These are phyloP conservation scores for Aspergillus fischeri DNA, from an alignment of 2,329 filamentous ascomycete species.

Conservation along the genomic window DNA sequence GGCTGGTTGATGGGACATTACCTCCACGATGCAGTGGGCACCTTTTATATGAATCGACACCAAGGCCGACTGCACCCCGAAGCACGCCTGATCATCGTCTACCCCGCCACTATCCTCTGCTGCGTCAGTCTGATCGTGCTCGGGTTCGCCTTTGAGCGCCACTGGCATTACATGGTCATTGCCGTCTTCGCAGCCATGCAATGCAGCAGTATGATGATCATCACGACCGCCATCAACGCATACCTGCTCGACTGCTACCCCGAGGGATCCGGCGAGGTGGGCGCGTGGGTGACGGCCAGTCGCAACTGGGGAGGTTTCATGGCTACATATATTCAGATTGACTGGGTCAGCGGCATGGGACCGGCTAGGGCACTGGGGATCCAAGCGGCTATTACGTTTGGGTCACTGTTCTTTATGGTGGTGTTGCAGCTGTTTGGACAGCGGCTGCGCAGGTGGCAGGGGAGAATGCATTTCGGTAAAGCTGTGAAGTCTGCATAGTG, in stretches of 20 bases:
- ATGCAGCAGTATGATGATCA: slow-evolving; percentile 53
- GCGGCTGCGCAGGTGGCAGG: slow-evolving; percentile 31
- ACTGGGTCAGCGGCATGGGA: slow-evolving; percentile 45
- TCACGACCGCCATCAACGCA: slow-evolving; percentile 48
- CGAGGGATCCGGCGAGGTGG: slow-evolving; percentile 1
- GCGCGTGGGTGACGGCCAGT: slow-evolving; percentile 48
- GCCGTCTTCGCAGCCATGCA: slow-evolving; percentile 49
- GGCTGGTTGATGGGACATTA: slow-evolving; percentile 49
- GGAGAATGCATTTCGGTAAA: slow-evolving; percentile 19
- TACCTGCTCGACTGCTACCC: slow-evolving; percentile 52
- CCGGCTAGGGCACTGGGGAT: slow-evolving; percentile 43
- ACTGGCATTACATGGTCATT: slow-evolving; percentile 48
- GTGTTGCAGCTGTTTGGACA: slow-evolving; percentile 35
- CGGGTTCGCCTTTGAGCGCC: slow-evolving; percentile 45
- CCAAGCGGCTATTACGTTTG: slow-evolving; percentile 40
- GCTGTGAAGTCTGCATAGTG: no score
- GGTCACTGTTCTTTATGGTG: slow-evolving; percentile 31
- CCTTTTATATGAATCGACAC: slow-evolving; percentile 44
- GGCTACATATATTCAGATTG: slow-evolving; percentile 42
- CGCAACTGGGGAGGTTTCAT: slow-evolving; percentile 48
- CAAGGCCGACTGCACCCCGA: slow-evolving; percentile 53
- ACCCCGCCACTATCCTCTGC: slow-evolving; percentile 29
- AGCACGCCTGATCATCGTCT: slow-evolving; percentile 48
- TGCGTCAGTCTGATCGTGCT: slow-evolving; percentile 35
- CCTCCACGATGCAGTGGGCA: slow-evolving; percentile 49